Base-by-base conservation (phyloP, 2,329 filamentous ascomycete genomes). In the Fusarium haematococcum region DNA sequence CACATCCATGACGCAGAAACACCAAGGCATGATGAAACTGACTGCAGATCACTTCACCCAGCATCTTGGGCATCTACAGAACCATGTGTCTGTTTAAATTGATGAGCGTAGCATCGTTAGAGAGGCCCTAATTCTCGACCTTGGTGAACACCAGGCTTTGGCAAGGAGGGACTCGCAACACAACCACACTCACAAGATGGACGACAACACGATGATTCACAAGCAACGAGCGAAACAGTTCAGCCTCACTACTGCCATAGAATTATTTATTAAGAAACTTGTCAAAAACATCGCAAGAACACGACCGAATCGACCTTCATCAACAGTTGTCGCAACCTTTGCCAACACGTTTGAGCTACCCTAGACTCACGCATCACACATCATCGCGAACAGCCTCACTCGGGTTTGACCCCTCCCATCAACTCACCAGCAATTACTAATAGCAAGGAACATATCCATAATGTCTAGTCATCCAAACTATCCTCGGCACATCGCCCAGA, bases 101-200 rank as follows among this genome's bases (percentile, higher is more conserved):
- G 18, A 18, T 20, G 3, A 20, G 27, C 10, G 0, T 13, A 32
- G 27, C 27, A 14, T 11, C 6, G 0, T n/a, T 20, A 20, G 18
- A 14, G 11, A 14, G 18, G n/a, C 11, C 9, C 10, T 52, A 3
- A 5, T 10, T 23, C 2, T 18, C 5, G 13, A 16, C 2, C 1
- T 48, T 5, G 11, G n/a, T 6, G 11, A 4, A 13, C 8, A 3
- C 8, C 14, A 25, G 2, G 8, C 8, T 8, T 23, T 10, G 4
- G 2, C 43, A 18, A 6, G 10, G 1, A 23, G 0, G 2, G 1
- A 6, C 4, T 25, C 8, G 5, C 2, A 8, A 16, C 20, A 1
- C 23, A 10, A 27, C 14, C 8, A 48, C 43, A 16, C 8, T 1
- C 10, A 2, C 0, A 48, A 3, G 14, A 48, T 18, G 8, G 8